Percentiles rank a stretch among this genome's conserved stretches.
Conservation (phyloP, 2,329 filamentous ascomycete species). For the Penicillium crustosum region DNA sequence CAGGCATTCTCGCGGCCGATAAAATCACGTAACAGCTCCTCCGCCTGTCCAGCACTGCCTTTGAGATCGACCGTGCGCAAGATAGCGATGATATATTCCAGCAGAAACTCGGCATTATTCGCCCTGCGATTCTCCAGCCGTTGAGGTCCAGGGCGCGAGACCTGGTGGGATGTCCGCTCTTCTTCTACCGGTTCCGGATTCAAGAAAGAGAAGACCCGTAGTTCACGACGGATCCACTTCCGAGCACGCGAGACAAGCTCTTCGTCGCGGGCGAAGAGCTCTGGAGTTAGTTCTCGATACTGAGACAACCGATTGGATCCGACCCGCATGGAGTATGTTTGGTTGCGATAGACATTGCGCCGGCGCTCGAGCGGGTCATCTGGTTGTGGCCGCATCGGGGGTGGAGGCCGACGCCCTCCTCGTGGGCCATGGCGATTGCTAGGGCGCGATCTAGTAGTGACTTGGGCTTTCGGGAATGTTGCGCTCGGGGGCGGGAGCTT, state of each 20-base stretch:
- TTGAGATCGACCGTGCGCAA: constrained; percentile 80
- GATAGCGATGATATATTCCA: constrained; percentile 83
- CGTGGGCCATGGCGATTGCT: constrained; percentile 16
- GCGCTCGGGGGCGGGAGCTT: constrained; percentile 43
- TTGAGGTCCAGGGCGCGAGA: constrained; percentile 31
- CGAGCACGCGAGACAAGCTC: constrained; percentile 73
- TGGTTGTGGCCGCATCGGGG: constrained; percentile 31
- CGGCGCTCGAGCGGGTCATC: constrained; percentile 59
- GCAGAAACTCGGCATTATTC: constrained; percentile 76
- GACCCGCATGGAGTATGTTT: constrained; percentile 76
- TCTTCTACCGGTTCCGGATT: constrained; percentile 37
- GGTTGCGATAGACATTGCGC: constrained; percentile 68
- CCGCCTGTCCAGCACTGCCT: constrained; percentile 73
- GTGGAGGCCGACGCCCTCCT: constrained; percentile 23
- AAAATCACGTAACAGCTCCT: constrained; percentile 76
- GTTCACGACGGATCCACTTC: constrained; percentile 78
- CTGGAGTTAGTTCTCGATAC: constrained; percentile 71
- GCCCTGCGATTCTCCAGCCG: constrained; percentile 49
- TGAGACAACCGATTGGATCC: constrained; percentile 76
- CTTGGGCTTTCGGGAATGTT: constrained; percentile 13
- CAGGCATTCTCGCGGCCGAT: constrained; percentile 70
- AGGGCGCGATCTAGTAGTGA: constrained; percentile 5
- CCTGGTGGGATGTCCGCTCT: constrained; percentile 15
- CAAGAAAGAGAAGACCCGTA: constrained; percentile 79
- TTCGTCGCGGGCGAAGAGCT: constrained; percentile 62